A percentile compares a stretch with the other conserved stretches of the same genome.
Conservation (phyloP, 768 basidiomycete genomes). For the Rhodosporidiobolus sp. region DNA sequence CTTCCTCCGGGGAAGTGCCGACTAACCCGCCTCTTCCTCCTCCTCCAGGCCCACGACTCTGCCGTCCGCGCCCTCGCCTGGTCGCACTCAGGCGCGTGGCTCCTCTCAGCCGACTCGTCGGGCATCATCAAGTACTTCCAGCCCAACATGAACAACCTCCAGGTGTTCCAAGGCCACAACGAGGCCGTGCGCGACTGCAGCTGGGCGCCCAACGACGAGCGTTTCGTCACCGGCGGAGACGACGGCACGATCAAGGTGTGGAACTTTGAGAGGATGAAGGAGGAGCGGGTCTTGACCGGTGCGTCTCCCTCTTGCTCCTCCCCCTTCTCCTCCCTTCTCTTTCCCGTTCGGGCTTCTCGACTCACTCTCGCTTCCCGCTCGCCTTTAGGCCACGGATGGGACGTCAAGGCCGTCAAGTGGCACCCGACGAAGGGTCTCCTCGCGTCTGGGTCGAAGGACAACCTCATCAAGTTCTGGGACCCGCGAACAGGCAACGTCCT, state of each 20-base stretch:
- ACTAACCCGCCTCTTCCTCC: too few relatives aligned
- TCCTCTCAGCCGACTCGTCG: constrained; percentile 86
- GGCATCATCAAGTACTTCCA: constrained; percentile 99
- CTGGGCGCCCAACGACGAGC: constrained; percentile 85
- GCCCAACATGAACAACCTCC: constrained; percentile 97
- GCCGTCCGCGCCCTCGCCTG: constrained; percentile 86
- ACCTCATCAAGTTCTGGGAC: constrained; percentile 99
- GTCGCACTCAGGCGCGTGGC: constrained; percentile 87
- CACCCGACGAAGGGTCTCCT: constrained; percentile 94
- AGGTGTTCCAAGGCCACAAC: constrained; percentile 87
- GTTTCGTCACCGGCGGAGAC: constrained; percentile 93
- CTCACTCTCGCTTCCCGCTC: neutral
- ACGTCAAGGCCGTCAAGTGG: constrained; percentile 98
- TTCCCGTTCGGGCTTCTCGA: neutral
- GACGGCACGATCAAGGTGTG: constrained; percentile 92
- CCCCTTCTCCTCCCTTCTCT: neutral
- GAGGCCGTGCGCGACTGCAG: constrained; percentile 88
- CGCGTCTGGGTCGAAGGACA: constrained; percentile 94
- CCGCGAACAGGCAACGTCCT: constrained; percentile 86
- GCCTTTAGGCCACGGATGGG: constrained; percentile 87
- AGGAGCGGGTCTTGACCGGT: constrained; percentile 85
- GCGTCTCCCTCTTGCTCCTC: neutral
- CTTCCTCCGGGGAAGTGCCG: neutral
- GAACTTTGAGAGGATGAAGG: constrained; percentile 85
- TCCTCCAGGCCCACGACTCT: constrained; percentile 72